Conservation (phyloP, 495 filamentous ascomycete genomes). For the Cladorrhinum samala region DNA sequence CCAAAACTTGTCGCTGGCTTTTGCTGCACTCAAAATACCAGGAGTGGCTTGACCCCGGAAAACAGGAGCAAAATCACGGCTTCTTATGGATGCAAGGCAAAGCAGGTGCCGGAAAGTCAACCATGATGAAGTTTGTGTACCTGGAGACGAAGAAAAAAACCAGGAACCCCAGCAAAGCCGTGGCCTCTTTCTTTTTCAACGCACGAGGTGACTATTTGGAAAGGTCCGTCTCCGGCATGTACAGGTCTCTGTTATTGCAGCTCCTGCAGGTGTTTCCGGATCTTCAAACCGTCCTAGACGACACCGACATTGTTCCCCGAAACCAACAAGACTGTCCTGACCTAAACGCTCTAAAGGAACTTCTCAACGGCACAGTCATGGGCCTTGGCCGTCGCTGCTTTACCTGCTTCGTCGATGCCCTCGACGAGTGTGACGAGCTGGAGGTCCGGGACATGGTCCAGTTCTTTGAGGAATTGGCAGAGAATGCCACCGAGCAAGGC, state of each 20-base stretch:
- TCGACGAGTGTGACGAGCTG: constrained; percentile 33
- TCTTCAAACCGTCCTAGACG: constrained; percentile 21
- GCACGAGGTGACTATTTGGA: constrained; percentile 36
- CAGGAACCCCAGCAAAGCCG: neutral
- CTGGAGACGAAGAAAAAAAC: constrained; percentile 17
- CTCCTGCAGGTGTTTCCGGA: constrained; percentile 19
- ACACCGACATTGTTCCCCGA: neutral
- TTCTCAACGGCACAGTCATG: constrained; percentile 21
- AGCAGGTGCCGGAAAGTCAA: constrained; percentile 47
- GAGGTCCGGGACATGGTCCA: constrained; percentile 29
- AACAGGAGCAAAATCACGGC: constrained; percentile 34
- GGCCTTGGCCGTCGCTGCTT: constrained; percentile 14
- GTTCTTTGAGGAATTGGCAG: constrained; percentile 27
- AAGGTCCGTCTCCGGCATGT: constrained; percentile 45
- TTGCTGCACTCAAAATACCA: constrained; percentile 31
- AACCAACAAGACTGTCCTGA: constrained; percentile 7
- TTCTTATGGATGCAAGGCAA: constrained; percentile 52
- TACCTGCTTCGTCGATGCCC: constrained; percentile 34
- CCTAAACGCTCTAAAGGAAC: constrained; percentile 13
- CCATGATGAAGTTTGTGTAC: constrained; percentile 15
- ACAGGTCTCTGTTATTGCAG: constrained; percentile 43
- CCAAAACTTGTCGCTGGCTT: constrained; percentile 45
- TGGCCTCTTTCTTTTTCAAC: constrained; percentile 22
- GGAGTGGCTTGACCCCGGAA: constrained; percentile 37
- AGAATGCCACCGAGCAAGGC: constrained; percentile 1